Evolutionary conservation across 148 eudicot genomes (phyloP).

Genomic region (Oxyria digyna): DNA sequence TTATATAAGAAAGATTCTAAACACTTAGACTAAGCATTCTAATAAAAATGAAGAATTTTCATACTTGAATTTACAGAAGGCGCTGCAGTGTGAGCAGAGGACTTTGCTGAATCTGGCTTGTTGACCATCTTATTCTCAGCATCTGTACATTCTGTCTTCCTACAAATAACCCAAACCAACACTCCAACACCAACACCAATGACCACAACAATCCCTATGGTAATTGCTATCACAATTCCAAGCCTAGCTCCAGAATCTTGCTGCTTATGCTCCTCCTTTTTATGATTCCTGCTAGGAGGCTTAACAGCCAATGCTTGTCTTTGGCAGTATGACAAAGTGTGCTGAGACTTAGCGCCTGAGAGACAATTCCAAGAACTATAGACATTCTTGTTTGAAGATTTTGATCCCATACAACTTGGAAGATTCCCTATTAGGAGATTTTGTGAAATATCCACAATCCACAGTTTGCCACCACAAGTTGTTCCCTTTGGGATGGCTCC

Average conservation of each 20-base stretch:
- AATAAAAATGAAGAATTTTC: constrained; percentile 3
- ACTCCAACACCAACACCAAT: constrained; percentile 29
- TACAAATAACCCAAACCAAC: constrained; percentile 25
- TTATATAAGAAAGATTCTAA: not conserved
- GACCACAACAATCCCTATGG: constrained; percentile 34
- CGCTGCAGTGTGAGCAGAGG: constrained; percentile 20
- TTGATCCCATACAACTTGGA: constrained; percentile 48
- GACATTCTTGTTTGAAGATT: constrained; percentile 28
- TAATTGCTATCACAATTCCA: constrained; percentile 54
- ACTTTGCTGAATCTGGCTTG: constrained; percentile 30
- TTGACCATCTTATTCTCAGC: constrained; percentile 11
- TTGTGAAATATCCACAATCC: constrained; percentile 53
- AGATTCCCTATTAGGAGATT: constrained; percentile 56
- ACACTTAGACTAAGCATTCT: not conserved
- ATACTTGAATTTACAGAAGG: constrained; percentile 44
- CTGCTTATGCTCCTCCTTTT: constrained; percentile 11
- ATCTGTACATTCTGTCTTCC: constrained; percentile 13
- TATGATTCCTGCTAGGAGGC: constrained; percentile 26
- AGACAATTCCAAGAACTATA: constrained; percentile 57
- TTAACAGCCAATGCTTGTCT: constrained; percentile 57
- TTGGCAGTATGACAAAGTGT: constrained; percentile 34
- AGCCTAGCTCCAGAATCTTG: constrained; percentile 25
- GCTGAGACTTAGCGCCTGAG: constrained; percentile 38
- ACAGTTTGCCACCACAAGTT: constrained; percentile 38
- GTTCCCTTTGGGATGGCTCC: constrained; percentile 39